Conservation (phyloP, 2,329 filamentous ascomycete genomes). For the Byssochlamys sp. region DNA sequence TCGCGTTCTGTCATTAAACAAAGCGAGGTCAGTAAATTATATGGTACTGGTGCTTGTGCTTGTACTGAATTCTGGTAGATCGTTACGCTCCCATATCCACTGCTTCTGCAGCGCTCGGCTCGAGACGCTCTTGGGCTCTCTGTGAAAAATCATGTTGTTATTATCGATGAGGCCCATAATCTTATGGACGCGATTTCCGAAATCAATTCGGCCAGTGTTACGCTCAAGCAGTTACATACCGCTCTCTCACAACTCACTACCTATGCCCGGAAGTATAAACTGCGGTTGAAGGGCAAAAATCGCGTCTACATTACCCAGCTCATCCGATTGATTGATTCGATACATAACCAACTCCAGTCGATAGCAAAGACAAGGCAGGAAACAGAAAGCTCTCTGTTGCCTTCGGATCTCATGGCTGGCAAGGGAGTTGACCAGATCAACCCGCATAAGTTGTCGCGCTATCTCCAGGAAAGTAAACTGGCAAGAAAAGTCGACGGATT, state of each 20-base stretch:
- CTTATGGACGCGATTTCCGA: slow-evolving; percentile 88
- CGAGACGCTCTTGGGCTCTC: slow-evolving; percentile 79
- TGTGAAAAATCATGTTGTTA: slow-evolving; percentile 77
- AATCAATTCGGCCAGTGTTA: slow-evolving; percentile 72
- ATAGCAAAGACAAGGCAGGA: slow-evolving; percentile 33
- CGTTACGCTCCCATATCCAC: slow-evolving; percentile 81
- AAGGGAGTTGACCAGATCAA: slow-evolving; percentile 95
- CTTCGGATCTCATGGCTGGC: slow-evolving; percentile 63
- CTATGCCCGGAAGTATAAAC: slow-evolving; percentile 81
- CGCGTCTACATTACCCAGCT: slow-evolving; percentile 83
- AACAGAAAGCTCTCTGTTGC: slow-evolving; percentile 58
- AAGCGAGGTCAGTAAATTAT: slow-evolving; percentile 50
- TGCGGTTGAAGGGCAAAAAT: slow-evolving; percentile 80
- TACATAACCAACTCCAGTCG: slow-evolving; percentile 58
- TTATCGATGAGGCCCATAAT: slow-evolving; percentile 96
- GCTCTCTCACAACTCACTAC: slow-evolving; percentile 66
- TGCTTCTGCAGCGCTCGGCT: slow-evolving; percentile 77
- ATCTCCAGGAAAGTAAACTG: slow-evolving; percentile 83
- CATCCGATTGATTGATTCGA: slow-evolving; percentile 69
- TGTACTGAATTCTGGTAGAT: slow-evolving; percentile 43
- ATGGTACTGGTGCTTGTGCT: not conserved
- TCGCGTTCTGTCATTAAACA: slow-evolving; percentile 71
- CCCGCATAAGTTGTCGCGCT: slow-evolving; percentile 74
- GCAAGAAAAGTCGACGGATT: slow-evolving; percentile 94
- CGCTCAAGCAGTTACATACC: slow-evolving; percentile 60